These are phyloP conservation scores for Saturnispora quitensis DNA, from an alignment of 805 yeast species.

Conservation along the genomic window DNA sequence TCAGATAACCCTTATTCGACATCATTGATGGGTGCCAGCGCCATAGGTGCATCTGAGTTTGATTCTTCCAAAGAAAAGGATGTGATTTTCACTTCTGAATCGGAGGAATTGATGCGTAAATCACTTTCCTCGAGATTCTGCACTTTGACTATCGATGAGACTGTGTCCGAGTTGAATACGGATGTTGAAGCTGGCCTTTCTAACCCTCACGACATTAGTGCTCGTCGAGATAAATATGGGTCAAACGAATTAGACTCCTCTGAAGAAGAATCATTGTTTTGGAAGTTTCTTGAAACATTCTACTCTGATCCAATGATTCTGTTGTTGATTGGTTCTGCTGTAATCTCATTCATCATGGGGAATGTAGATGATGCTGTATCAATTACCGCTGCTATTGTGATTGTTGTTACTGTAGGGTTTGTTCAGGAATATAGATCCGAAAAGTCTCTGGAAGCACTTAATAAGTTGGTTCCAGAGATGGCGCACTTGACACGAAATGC, in stretches of 20 bases:
- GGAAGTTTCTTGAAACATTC: constrained; percentile 71
- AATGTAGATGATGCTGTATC: constrained; percentile 93
- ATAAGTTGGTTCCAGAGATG: constrained; percentile 91
- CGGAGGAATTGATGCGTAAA: constrained; percentile 14
- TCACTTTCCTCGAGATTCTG: constrained; percentile 50
- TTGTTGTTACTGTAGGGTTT: constrained; percentile 95
- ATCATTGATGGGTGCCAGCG: constrained; percentile 6
- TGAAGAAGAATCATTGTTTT: constrained; percentile 65
- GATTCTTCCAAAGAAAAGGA: constrained; percentile 10
- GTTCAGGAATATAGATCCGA: constrained; percentile 96
- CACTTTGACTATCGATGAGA: constrained; percentile 54
- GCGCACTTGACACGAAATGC: constrained; percentile 86
- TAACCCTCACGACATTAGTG: constrained; percentile 59
- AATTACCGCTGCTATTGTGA: constrained; percentile 82
- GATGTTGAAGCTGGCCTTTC: constrained; percentile 51
- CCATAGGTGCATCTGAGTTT: constrained; percentile 10
- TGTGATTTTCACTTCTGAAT: constrained; percentile 10
- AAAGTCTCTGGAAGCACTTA: constrained; percentile 86
- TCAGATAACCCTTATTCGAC: constrained; percentile 13
- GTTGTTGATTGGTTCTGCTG: constrained; percentile 82
- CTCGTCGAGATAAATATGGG: constrained; percentile 71
- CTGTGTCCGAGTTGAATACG: constrained; percentile 53
- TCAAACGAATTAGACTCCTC: constrained; percentile 67
- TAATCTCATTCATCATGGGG: constrained; percentile 84
- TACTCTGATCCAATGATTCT: constrained; percentile 87